Percentiles rank a stretch among this genome's conserved stretches.
These are phyloP conservation scores for Ogataea populi-albae DNA, from an alignment of 805 yeast genomes.

Conservation along the genomic window DNA sequence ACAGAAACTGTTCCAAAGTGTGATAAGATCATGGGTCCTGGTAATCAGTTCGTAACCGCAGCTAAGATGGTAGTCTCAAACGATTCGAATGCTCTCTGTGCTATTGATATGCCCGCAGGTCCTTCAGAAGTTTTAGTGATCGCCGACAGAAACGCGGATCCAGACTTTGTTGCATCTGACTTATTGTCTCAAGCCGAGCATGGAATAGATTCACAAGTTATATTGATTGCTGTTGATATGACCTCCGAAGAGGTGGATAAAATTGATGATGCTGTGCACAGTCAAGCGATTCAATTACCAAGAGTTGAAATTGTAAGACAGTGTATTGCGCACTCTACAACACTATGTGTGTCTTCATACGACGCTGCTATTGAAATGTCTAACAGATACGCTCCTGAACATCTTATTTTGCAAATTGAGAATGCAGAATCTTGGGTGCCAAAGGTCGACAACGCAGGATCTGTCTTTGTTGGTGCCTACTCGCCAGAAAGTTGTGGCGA, in stretches of 20 bases:
- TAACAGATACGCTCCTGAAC: conserved; percentile 96
- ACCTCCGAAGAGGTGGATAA: conserved; percentile 55
- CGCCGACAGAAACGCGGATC: conserved; percentile 84
- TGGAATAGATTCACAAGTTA: conserved; percentile 97
- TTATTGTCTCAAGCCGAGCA: conserved; percentile 97
- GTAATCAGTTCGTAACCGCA: conserved; percentile 98
- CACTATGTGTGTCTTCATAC: conserved; percentile 62
- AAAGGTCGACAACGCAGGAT: conserved; percentile 87
- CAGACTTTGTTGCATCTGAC: conserved; percentile 96
- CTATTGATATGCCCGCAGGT: conserved; percentile 99
- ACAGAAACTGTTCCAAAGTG: conserved; percentile 89
- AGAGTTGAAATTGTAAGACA: conserved; percentile 91
- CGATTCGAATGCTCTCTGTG: conserved; percentile 90
- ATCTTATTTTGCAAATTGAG: conserved; percentile 85
- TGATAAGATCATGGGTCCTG: conserved; percentile 97
- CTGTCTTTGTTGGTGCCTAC: conserved; percentile 92
- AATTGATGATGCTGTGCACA: conserved; percentile 78
- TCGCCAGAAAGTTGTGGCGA: conserved; percentile 99
- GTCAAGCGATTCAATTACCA: conserved; percentile 81
- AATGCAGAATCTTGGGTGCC: conserved; percentile 72
- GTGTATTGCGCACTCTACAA: conserved; percentile 89
- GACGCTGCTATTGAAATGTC: conserved; percentile 85
- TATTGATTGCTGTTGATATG: conserved; percentile 79
- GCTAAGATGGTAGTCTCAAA: conserved; percentile 98
- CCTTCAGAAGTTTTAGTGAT: conserved; percentile 97